Evolutionary conservation across 129 eudicot genomes (phyloP).

Genomic region (Lonicera japonica): DNA sequence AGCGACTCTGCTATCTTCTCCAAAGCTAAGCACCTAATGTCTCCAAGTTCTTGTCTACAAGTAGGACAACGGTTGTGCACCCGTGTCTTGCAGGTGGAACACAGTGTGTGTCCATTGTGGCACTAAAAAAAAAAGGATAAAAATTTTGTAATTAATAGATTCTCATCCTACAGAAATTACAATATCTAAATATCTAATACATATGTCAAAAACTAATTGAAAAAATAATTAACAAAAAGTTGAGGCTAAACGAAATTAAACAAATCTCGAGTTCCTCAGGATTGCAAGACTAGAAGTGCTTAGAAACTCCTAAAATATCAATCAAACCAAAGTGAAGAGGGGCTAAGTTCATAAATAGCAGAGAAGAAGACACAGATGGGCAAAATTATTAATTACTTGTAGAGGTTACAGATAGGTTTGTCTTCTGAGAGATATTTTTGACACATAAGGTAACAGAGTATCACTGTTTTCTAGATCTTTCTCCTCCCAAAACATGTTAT

Average conservation of each 20-base stretch:
- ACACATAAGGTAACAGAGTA: not conserved
- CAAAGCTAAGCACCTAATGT: constrained; percentile 92
- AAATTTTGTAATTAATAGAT: not conserved
- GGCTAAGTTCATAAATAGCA: not conserved
- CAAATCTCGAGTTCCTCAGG: not conserved
- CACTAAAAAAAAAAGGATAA: constrained; percentile 33
- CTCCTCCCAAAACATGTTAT: too few relatives aligned
- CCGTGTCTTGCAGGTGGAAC: constrained; percentile 88
- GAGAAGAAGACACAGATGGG: not conserved
- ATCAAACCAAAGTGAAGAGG: not conserved
- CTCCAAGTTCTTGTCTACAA: constrained; percentile 96
- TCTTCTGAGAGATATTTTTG: not conserved
- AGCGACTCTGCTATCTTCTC: constrained; percentile 97
- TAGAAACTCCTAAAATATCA: not conserved
- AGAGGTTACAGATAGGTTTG: too few relatives aligned
- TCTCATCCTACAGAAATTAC: not conserved
- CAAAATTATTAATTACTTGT: too few relatives aligned
- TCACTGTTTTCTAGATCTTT: not conserved
- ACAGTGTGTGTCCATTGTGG: constrained; percentile 94
- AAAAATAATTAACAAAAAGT: not conserved
- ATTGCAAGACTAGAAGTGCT: not conserved
- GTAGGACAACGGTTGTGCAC: constrained; percentile 96
- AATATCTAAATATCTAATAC: not conserved
- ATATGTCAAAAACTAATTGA: not conserved
- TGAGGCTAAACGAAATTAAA: too few relatives aligned